Conservation (phyloP, 2,329 filamentous ascomycete genomes). For the Nakataea oryzae region DNA sequence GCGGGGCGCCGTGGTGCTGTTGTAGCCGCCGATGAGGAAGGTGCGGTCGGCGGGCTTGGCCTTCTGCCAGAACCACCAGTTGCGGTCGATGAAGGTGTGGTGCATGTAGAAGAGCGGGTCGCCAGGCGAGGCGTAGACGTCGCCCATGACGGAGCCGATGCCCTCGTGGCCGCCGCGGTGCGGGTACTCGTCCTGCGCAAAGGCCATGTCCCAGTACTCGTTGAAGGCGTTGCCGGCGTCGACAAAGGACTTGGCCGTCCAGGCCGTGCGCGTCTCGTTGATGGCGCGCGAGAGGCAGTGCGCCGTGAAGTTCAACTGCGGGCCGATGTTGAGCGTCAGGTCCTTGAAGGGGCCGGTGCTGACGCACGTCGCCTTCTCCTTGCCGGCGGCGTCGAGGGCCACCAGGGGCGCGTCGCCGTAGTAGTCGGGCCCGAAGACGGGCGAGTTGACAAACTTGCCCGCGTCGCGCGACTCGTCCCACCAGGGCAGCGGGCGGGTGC, state of each 20-base stretch:
- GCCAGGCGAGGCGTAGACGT: conserved; percentile 10
- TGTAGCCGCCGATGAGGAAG: no score
- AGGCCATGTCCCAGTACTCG: conserved; percentile 19
- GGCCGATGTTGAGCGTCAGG: conserved; percentile 19
- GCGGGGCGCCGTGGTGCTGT: no score
- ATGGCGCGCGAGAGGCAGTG: conserved; percentile 22
- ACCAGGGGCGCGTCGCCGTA: conserved; percentile 17
- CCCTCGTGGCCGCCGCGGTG: conserved; percentile 25
- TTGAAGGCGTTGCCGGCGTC: conserved; percentile 19
- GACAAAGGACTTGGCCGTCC: conserved; percentile 19
- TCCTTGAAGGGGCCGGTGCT: conserved; percentile 18
- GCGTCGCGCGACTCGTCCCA: conserved; percentile 27
- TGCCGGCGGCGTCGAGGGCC: conserved; percentile 16
- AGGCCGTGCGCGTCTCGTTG: conserved; percentile 18
- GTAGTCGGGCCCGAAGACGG: conserved; percentile 18
- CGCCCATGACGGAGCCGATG: conserved; percentile 22
- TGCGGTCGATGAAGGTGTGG: conserved; percentile 22
- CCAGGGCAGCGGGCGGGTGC: conserved; percentile 26
- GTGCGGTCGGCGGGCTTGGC: no score
- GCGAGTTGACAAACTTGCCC: conserved; percentile 18
- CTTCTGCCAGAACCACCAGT: conserved; percentile 20
- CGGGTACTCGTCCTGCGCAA: conserved; percentile 21
- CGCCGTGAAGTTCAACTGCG: conserved; percentile 13
- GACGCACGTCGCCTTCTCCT: no score
- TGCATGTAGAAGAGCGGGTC: conserved; percentile 25